Evolutionary conservation across 768 basidiomycete species (phyloP).

Genomic region (Amanita pallidorosea): DNA sequence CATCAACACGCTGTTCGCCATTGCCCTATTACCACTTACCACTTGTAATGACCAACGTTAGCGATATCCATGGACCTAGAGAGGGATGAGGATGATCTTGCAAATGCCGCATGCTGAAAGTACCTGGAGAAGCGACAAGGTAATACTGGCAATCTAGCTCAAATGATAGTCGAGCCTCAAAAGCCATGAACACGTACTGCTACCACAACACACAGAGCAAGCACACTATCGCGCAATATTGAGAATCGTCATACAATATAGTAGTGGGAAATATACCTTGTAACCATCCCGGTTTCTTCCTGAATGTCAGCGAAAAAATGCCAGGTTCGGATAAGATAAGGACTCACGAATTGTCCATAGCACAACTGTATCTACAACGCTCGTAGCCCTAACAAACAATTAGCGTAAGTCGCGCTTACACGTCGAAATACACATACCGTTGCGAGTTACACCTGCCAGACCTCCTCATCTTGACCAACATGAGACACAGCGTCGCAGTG

Average conservation of each 20-base stretch:
- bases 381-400: not conserved
- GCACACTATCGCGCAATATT: not conserved
- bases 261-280: not conserved
- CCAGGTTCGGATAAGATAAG: not conserved
- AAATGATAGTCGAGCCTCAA: not conserved
- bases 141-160: not conserved
- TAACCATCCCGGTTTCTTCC: constrained; percentile 1
- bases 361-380: not conserved
- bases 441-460: not conserved
- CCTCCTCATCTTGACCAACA: not conserved
- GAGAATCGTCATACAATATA: not conserved
- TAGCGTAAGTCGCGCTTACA: not conserved
- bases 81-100: not conserved
- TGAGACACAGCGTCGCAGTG: not conserved
- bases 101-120: not conserved
- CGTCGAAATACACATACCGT: not conserved
- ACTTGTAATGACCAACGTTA: not conserved
- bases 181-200: not conserved
- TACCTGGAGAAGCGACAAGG: not conserved
- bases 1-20: not conserved
- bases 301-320: not conserved
- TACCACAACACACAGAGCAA: not conserved
- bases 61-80: not conserved
- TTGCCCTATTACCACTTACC: not conserved
- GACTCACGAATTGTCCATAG: not conserved